Base-by-base conservation (phyloP, 352 stramenopile genomes). In the Thalassiosira exigua region DNA sequence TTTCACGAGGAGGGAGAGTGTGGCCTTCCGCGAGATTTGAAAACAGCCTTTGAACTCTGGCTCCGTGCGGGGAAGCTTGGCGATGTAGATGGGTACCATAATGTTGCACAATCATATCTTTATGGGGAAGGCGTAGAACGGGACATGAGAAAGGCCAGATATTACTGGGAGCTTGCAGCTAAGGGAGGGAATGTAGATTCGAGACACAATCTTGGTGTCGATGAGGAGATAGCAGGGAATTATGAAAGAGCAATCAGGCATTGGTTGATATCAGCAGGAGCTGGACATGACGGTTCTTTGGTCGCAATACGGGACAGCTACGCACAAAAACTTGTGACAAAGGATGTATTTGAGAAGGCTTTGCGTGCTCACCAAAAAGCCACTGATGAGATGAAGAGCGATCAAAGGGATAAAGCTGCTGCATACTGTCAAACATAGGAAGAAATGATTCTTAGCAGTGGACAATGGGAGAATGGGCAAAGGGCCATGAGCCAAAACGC, bases 351-450 rank as follows among this genome's bases (percentile, higher is more conserved):
- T 57, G 50, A 12, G 21, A 19, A 11, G 50, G 12, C 12, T 17
- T 57, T 57, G 21, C 50, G 50, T 22, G 50, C 50, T 12, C 50
- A 57, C 50, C 12, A 57, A 19, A 19, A 57, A 22, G 12, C 50
- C 12, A 12, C 11, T 22, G 50, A 57, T 17, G 14, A 17, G 12
- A 57, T 57, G 50, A 57, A 57, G 21, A 26, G 12, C 9, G 50
- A 17, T 22, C 50, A 57, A 19, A 17, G 50, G 21, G 50, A 57
- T 9, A 71, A 56, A 12, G 58, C 58, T n/a, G n/a, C n/a, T n/a
- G n/a, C n/a, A n/a, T n/a, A n/a, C n/a, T n/a, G n/a, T n/a, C n/a
- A n/a, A n/a, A n/a, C n/a, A n/a, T n/a, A n/a, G n/a, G n/a, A n/a
- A n/a, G n/a, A n/a, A n/a, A n/a, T n/a, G n/a, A n/a, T n/a, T n/a